phyloP scores from a whole-genome alignment of 2,329 filamentous ascomycete species.

The Delphinella strobiligena region DNA sequence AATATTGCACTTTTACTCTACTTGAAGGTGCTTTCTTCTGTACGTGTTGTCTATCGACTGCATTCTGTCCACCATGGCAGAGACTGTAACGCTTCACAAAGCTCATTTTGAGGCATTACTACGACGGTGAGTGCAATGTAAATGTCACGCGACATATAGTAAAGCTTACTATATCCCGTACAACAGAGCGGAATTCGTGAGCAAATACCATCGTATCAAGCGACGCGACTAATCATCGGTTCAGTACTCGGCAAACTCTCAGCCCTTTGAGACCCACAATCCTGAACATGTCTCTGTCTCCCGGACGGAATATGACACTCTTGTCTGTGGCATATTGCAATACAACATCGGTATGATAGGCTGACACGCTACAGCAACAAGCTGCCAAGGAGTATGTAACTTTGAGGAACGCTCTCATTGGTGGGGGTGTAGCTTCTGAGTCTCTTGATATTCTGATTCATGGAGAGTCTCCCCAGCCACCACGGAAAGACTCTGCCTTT shows the following conservation, averaged over 20 bases:
- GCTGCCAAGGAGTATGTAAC: constrained; percentile 40
- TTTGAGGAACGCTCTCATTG: constrained; percentile 36
- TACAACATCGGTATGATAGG: neutral
- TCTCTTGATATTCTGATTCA: constrained; percentile 36
- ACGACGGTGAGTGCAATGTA: constrained; percentile 41
- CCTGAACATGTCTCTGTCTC: neutral
- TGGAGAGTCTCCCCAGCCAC: constrained; percentile 13
- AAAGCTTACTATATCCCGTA: neutral
- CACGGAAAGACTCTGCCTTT: constrained; percentile 12
- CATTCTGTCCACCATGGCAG: constrained; percentile 20
- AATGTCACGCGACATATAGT: neutral
- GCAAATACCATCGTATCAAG: neutral
- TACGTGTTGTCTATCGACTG: constrained; percentile 6
- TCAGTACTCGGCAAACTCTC: neutral
- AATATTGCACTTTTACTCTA: neutral
- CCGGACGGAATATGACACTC: neutral
- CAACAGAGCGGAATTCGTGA: neutral
- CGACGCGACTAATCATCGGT: too few relatives aligned
- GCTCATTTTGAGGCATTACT: constrained; percentile 50
- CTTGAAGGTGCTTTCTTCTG: neutral
- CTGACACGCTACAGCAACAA: constrained; percentile 21
- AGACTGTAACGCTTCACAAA: constrained; percentile 46
- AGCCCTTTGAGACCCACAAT: neutral
- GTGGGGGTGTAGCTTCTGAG: constrained; percentile 37
- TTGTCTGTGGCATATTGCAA: neutral